Base-by-base conservation (phyloP, 352 stramenopile species). In the Phytophthora cryptogea region DNA sequence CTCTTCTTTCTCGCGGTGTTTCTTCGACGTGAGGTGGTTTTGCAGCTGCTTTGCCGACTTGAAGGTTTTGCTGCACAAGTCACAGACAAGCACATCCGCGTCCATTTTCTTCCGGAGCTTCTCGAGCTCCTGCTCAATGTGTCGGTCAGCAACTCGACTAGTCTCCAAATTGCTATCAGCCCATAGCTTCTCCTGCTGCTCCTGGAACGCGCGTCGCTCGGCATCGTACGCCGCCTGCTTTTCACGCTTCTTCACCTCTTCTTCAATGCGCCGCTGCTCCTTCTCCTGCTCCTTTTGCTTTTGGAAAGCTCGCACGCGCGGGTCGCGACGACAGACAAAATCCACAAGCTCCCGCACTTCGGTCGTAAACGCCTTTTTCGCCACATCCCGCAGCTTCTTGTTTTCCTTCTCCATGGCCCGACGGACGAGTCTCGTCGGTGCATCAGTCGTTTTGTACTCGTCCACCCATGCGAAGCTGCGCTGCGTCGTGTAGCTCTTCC, bases 341-440 rank as follows among this genome's bases (percentile, higher is more conserved):
- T 95, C 84, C 37, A 92, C 84, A 2, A 95, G 76, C 46, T 91
- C 79, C 5, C 86, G 81, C 27, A 95, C 86, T 53, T 94, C 78
- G 23, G 68, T 74, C 10, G 70, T 92, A 60, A 91, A 95, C 14
- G 74, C 78, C 45, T 91, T 92, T 48, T 84, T 88, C 10, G 78
- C 86, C 16, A 70, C 65, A 46, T 95, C 84, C 8, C 86, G 83
- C n/a, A 90, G 63, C 67, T 94, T 93, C 47, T 90, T 90, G 66
- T 95, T 95, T 54, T 94, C 86, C 60, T 95, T 95, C 52, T 95
- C 86, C 85, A 93, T 94, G 3, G 83, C 80, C 32, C 86, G 79
- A 16, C 86, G 72, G 39, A 95, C 80, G 49, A 89, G 62, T 20
- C 86, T 79, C 23, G 72, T 95, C 31, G 86, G 81, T 11, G 81